These are phyloP conservation scores for Thinopyrum elongatum DNA, from an alignment of 176 grass and related monocot genomes.

Conservation along the genomic window DNA sequence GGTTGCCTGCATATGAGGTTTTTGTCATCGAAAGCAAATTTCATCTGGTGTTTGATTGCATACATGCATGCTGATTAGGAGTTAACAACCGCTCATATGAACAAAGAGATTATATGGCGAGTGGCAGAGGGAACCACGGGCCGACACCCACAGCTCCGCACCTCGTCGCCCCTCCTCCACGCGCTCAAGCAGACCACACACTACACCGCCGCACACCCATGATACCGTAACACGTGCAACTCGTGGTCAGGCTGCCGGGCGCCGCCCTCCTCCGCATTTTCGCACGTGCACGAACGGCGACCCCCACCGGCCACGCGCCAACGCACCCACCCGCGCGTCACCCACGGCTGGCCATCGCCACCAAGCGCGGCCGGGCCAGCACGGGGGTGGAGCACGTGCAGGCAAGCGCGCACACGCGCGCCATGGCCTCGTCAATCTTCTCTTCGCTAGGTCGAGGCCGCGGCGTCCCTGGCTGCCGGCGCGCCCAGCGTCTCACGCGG, in stretches of 20 bases:
- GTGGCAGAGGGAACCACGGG: too few relatives aligned
- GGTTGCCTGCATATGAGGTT: too few relatives aligned
- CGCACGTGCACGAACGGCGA: too few relatives aligned
- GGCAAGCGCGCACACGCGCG: too few relatives aligned
- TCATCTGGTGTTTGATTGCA: too few relatives aligned
- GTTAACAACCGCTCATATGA: too few relatives aligned
- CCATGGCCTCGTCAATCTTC: too few relatives aligned
- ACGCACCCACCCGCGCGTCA: too few relatives aligned
- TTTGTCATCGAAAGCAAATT: too few relatives aligned
- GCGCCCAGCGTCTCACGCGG: slow-evolving; percentile 79
- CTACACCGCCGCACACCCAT: neutral
- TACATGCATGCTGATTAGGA: too few relatives aligned
- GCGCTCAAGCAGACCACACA: slow-evolving; percentile 60
- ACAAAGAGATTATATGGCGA: too few relatives aligned
- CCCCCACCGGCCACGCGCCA: too few relatives aligned
- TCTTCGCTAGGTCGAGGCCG: neutral
- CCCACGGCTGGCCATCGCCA: neutral
- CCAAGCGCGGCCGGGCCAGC: neutral
- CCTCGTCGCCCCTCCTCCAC: slow-evolving; percentile 63
- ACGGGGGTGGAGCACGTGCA: neutral
- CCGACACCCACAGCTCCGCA: slow-evolving; percentile 51
- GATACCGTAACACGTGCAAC: slow-evolving; percentile 30
- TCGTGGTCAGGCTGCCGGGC: slow-evolving; percentile 18
- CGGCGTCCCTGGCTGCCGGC: slow-evolving; percentile 12
- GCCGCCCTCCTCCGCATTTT: neutral